These are phyloP conservation scores for Cutaneotrichosporon sp. DNA, from an alignment of 1,284 basidiomycete genomes.

Conservation along the genomic window DNA sequence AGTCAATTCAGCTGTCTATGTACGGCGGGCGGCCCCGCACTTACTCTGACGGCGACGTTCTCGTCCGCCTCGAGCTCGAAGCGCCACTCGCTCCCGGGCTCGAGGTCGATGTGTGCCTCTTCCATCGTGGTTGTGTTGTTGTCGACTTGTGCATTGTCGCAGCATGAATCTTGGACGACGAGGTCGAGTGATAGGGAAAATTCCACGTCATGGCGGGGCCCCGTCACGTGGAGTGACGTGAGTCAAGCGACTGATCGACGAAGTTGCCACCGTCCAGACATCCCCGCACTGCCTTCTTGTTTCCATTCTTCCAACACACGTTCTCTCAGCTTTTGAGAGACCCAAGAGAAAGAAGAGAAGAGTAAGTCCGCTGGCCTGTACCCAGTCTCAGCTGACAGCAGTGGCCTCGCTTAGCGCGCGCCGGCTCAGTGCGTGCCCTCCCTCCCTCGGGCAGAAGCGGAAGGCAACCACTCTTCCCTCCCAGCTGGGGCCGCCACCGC, in stretches of 20 bases:
- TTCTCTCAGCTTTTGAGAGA: not conserved
- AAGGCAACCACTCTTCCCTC: too few relatives aligned
- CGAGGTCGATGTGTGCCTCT: conserved; percentile 55
- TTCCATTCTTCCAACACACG: not conserved
- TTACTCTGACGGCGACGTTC: conserved; percentile 80
- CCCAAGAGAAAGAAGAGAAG: not conserved
- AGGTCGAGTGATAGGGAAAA: not conserved
- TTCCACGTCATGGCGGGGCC: not conserved
- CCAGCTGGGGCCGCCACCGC: too few relatives aligned
- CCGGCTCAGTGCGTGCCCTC: conserved; percentile 20
- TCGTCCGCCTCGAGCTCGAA: conserved; percentile 92
- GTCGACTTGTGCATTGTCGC: too few relatives aligned
- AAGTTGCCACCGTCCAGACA: not conserved
- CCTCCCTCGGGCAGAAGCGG: too few relatives aligned
- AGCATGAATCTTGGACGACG: too few relatives aligned
- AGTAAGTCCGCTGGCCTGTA: conserved; percentile 6
- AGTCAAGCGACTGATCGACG: too few relatives aligned
- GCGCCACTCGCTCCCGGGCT: conserved; percentile 84
- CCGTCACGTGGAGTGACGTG: conserved; percentile 1
- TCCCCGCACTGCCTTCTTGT: too few relatives aligned
- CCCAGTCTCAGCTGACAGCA: conserved; percentile 17
- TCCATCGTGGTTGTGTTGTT: not conserved
- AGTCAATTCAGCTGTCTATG: too few relatives aligned
- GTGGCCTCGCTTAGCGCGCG: conserved; percentile 20
- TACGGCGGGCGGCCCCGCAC: too few relatives aligned